Conservation (phyloP, 768 basidiomycete genomes). For the Lactarius hatsudake region DNA sequence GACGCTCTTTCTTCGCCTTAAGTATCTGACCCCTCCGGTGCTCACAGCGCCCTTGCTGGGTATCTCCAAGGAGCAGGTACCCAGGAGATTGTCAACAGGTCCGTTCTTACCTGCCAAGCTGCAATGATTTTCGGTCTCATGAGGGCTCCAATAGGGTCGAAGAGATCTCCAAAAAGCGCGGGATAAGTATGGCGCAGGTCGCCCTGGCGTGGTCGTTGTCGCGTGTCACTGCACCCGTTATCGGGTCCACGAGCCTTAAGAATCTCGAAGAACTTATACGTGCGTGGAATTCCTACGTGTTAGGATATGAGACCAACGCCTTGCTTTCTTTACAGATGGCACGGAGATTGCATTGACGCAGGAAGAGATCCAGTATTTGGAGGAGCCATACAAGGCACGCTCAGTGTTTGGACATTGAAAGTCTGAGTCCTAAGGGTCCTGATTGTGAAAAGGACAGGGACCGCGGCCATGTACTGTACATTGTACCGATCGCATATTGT, state of each 20-base stretch:
- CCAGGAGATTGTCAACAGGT: slow-evolving; percentile 22
- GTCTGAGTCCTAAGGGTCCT: neutral
- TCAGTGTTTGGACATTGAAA: slow-evolving; percentile 15
- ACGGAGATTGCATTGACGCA: slow-evolving; percentile 18
- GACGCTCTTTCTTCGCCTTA: neutral
- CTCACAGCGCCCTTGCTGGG: neutral
- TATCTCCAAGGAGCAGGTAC: slow-evolving; percentile 11
- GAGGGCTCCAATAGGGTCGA: slow-evolving; percentile 34
- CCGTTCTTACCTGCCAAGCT: neutral
- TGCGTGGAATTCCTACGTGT: neutral
- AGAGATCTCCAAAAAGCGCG: slow-evolving; percentile 39
- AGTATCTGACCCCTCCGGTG: neutral
- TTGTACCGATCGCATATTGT: too few species aligned
- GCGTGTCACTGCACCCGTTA: slow-evolving; percentile 14
- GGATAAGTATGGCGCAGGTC: slow-evolving; percentile 43
- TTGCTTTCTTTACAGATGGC: slow-evolving; percentile 2
- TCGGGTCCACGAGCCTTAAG: slow-evolving; percentile 23
- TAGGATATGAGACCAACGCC: neutral
- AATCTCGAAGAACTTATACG: slow-evolving; percentile 24
- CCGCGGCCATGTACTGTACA: too few species aligned
- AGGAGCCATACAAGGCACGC: slow-evolving; percentile 25
- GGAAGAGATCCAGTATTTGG: slow-evolving; percentile 22
- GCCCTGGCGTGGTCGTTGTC: slow-evolving; percentile 37
- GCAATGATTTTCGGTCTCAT: neutral
- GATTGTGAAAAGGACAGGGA: neutral